These are phyloP conservation scores for Lophiostoma macrostomum DNA, from an alignment of 495 filamentous ascomycete genomes.

Conservation along the genomic window DNA sequence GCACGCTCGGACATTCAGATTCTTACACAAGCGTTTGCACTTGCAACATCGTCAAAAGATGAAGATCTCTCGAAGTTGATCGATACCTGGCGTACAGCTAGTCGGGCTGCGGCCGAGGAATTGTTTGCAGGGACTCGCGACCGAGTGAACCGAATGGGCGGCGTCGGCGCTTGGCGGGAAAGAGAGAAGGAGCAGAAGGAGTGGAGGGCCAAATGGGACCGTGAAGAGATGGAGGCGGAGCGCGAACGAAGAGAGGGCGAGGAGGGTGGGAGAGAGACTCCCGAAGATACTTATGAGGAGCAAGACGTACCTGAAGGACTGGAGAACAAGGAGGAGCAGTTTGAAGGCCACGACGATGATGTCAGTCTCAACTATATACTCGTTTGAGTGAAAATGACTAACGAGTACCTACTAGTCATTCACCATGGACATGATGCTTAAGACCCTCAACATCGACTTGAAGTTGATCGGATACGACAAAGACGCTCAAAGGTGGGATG, in stretches of 20 bases:
- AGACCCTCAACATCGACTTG: conserved; percentile 62
- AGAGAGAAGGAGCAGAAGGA: conserved; percentile 43
- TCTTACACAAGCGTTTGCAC: conserved; percentile 49
- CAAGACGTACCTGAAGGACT: conserved; percentile 16
- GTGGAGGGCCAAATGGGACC: conserved; percentile 39
- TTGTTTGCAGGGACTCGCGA: conserved; percentile 47
- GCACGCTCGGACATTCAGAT: conserved; percentile 30
- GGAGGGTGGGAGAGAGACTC: conserved; percentile 31
- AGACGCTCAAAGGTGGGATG: conserved; percentile 52
- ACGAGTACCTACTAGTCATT: conserved; percentile 43
- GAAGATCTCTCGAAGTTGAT: conserved; percentile 50
- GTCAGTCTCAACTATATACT: conserved; percentile 31
- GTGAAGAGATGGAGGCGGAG: conserved; percentile 38
- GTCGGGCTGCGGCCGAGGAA: conserved; percentile 48
- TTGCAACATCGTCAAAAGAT: conserved; percentile 49
- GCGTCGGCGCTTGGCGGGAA: conserved; percentile 54
- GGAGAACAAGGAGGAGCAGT: conserved; percentile 17
- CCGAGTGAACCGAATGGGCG: conserved; percentile 56
- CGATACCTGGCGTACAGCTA: conserved; percentile 44
- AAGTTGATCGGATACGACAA: conserved; percentile 62
- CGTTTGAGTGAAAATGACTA: too few species aligned
- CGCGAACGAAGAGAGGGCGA: conserved; percentile 41
- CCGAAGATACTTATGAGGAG: conserved; percentile 30
- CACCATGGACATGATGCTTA: conserved; percentile 71
- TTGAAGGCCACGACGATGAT: conserved; percentile 38